phyloP scores from a whole-genome alignment of 257 asterid species.

The Eustoma russellianum region DNA sequence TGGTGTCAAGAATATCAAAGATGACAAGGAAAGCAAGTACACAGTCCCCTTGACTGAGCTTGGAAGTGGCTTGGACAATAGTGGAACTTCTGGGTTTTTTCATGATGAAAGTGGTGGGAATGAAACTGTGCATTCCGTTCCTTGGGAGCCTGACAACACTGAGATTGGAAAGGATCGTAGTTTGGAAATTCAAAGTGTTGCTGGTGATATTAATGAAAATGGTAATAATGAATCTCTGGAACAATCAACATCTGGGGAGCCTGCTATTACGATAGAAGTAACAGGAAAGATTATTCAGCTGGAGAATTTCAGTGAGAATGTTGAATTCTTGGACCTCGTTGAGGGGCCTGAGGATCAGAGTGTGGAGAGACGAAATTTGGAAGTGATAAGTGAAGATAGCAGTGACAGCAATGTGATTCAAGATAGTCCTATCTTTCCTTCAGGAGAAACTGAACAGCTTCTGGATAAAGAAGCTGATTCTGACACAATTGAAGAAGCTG shows the following conservation, averaged over 20 bases:
- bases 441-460: slow-evolving; percentile 25
- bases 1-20: slow-evolving; percentile 10
- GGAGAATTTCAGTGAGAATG: slow-evolving; percentile 11
- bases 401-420: slow-evolving; percentile 14
- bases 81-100: slow-evolving; percentile 3
- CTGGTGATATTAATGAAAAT: slow-evolving; percentile 1
- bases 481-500: slow-evolving; percentile 12
- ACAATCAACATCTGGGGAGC: slow-evolving; percentile 9
- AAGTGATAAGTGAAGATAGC: slow-evolving; percentile 17
- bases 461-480: slow-evolving; percentile 26
- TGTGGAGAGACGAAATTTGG: slow-evolving; percentile 11
- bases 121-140: slow-evolving; percentile 7
- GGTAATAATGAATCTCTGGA: slow-evolving; percentile 15
- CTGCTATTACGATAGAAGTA: slow-evolving; percentile 4
- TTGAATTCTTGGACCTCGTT: slow-evolving; percentile 9
- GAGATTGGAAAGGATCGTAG: too few relatives aligned
- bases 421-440: slow-evolving; percentile 20
- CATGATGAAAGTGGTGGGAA: slow-evolving; percentile 9
- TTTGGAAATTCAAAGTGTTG: too few relatives aligned
- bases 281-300: neutral
- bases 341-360: slow-evolving; percentile 16
- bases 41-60: neutral
- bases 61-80: neutral
- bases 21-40: slow-evolving; percentile 6
- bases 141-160: too few relatives aligned